Conservation (phyloP, 305 asterid species). For the Andrographis paniculata region DNA sequence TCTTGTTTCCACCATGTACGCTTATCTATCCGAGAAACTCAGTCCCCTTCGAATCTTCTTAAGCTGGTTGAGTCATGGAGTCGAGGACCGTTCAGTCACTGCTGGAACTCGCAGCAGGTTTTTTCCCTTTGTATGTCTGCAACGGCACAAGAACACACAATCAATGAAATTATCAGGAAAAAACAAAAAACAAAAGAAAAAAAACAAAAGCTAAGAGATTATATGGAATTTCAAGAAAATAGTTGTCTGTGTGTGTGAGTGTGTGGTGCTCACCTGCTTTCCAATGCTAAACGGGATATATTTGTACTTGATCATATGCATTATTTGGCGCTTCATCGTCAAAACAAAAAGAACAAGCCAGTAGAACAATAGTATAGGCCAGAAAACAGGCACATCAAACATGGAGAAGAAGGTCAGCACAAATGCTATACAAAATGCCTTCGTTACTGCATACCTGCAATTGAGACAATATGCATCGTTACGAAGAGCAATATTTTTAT, state of each 20-base stretch:
- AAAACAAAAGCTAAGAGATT: not conserved
- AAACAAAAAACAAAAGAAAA: not conserved
- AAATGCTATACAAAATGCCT: constrained; percentile 78
- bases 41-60: constrained; percentile 9
- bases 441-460: constrained; percentile 79
- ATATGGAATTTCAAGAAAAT: not conserved
- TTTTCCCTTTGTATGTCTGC: constrained; percentile 60
- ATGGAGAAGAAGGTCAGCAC: constrained; percentile 73
- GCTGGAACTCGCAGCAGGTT: constrained; percentile 33
- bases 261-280: constrained; percentile 47
- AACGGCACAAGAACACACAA: constrained; percentile 9
- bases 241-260: no score
- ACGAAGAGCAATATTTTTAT: constrained; percentile 1
- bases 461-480: not conserved
- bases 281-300: constrained; percentile 70
- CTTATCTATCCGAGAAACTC: no score
- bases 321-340: constrained; percentile 72
- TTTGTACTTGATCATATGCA: constrained; percentile 81
- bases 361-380: constrained; percentile 75
- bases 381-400: constrained; percentile 82
- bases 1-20: constrained; percentile 8
- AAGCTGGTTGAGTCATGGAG: not conserved
- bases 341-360: constrained; percentile 72
- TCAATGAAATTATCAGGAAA: not conserved
- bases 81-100: constrained; percentile 36